Evolutionary conservation across 129 eudicot genomes (phyloP).

Genomic region (Kitagawia praeruptora): DNA sequence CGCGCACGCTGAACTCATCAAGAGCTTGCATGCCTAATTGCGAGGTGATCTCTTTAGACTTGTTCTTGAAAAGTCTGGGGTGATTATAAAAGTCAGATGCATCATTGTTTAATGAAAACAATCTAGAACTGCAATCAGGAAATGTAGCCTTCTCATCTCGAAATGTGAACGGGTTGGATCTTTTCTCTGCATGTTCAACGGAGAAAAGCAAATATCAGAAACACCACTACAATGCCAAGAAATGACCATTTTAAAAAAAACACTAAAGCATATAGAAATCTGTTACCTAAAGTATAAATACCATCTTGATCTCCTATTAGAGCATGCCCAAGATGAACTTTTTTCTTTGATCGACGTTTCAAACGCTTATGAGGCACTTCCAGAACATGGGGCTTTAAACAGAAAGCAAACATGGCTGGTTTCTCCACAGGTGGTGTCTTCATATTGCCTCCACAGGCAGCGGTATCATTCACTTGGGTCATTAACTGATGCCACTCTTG

Average conservation of each 20-base stretch:
- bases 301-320: conserved; percentile 44
- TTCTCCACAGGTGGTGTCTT: conserved; percentile 48
- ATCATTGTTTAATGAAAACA: no score
- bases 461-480: conserved; percentile 22
- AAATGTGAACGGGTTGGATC: conserved; percentile 32
- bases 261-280: neutral
- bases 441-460: conserved; percentile 43
- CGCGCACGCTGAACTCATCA: no score
- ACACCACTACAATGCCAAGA: neutral
- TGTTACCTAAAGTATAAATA: conserved; percentile 45
- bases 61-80: no score
- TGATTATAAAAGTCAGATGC: no score
- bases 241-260: neutral
- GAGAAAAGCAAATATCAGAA: neutral
- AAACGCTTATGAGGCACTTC: conserved; percentile 65
- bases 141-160: conserved; percentile 60
- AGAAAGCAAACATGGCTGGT: conserved; percentile 94
- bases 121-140: no score
- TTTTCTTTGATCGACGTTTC: conserved; percentile 77
- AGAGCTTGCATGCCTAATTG: no score
- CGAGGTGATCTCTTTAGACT: no score
- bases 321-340: conserved; percentile 39
- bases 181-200: conserved; percentile 36
- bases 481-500: conserved; percentile 66
- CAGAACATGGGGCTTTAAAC: conserved; percentile 72